phyloP scores from a whole-genome alignment of 2,329 filamentous ascomycete genomes.

The Beauveria pseudobassiana region DNA sequence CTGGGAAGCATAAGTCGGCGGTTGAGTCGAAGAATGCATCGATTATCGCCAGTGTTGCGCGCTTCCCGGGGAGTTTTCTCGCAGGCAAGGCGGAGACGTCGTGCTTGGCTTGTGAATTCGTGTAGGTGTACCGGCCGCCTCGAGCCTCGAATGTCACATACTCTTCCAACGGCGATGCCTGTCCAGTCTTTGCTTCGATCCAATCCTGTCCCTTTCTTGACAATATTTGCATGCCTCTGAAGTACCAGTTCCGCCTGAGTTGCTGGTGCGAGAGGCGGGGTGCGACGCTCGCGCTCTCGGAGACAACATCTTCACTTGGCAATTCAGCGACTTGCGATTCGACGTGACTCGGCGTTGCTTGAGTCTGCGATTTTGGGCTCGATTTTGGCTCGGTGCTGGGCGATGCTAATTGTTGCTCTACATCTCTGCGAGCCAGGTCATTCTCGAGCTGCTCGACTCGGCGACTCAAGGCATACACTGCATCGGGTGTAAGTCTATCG shows the following conservation, averaged over 20 bases:
- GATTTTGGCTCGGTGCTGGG: not conserved
- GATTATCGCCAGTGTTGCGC: not conserved
- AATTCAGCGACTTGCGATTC: not conserved
- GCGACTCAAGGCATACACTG: not conserved
- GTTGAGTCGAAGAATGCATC: not conserved
- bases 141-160: not conserved
- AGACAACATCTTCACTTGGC: not conserved
- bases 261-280: not conserved
- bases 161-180: not conserved
- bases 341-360: not conserved
- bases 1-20: not conserved
- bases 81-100: not conserved
- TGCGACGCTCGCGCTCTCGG: not conserved
- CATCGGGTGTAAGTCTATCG: not conserved
- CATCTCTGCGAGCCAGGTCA: not conserved
- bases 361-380: not conserved
- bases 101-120: not conserved
- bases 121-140: too few species aligned
- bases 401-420: not conserved
- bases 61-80: not conserved
- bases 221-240: constrained; percentile 13
- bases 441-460: constrained; percentile 2
- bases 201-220: constrained; percentile 11
- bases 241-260: constrained; percentile 12
- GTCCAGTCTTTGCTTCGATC: constrained; percentile 11